phyloP scores from a whole-genome alignment of 495 filamentous ascomycete species.

The Neurospora sublineolata region DNA sequence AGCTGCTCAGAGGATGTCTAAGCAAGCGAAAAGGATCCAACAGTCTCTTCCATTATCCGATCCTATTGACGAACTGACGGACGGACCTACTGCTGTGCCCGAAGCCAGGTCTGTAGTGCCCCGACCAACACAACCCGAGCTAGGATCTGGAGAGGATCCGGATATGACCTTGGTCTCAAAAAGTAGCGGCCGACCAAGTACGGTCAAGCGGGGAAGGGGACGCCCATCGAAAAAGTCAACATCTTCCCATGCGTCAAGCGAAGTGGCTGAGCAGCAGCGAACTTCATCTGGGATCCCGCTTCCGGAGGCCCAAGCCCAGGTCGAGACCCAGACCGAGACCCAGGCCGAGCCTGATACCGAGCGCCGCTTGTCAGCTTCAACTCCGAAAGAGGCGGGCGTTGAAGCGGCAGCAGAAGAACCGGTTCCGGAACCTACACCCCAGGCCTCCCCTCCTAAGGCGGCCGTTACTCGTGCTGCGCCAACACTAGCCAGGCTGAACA shows the following conservation, averaged over 20 bases:
- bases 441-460: background rate
- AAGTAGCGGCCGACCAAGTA: slow-evolving; percentile 9
- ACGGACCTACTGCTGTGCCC: slow-evolving; percentile 10
- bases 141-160: slow-evolving; percentile 24
- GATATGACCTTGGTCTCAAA: slow-evolving; percentile 30
- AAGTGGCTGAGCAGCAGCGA: slow-evolving; percentile 6
- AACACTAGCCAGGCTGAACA: slow-evolving; percentile 13
- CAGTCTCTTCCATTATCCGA: slow-evolving; percentile 9
- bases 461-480: slow-evolving; percentile 6
- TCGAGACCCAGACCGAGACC: background rate
- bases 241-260: slow-evolving; percentile 6
- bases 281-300: slow-evolving; percentile 1
- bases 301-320: background rate
- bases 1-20: slow-evolving; percentile 30
- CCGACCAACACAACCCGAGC: slow-evolving; percentile 19
- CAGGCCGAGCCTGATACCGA: background rate
- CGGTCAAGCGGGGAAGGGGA: slow-evolving; percentile 24
- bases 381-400: background rate
- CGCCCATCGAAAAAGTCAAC: slow-evolving; percentile 21
- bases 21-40: slow-evolving; percentile 36
- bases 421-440: background rate
- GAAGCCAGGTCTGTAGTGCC: slow-evolving; percentile 12
- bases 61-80: slow-evolving; percentile 11
- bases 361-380: background rate
- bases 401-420: background rate